phyloP scores from a whole-genome alignment of 192 early-diverging fungal genomes.

The Glomus cerebriforme region DNA sequence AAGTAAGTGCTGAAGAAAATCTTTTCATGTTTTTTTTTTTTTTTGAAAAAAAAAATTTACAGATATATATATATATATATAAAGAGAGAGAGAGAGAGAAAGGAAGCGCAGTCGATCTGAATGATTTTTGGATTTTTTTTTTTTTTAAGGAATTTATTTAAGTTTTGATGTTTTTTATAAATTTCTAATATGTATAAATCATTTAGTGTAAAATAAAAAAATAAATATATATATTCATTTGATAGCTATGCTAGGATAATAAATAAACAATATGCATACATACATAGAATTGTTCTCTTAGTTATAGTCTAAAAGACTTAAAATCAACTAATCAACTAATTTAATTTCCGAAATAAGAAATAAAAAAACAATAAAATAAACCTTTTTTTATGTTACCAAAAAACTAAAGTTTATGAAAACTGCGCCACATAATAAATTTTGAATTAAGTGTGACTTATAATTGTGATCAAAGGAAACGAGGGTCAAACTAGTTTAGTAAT shows the following conservation, averaged over 20 bases:
- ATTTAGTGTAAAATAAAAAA: too few relatives aligned
- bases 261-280: background rate
- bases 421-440: background rate
- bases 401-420: background rate
- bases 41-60: background rate
- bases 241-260: background rate
- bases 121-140: too few relatives aligned
- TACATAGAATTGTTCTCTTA: background rate
- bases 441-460: background rate
- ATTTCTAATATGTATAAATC: too few relatives aligned
- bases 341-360: background rate
- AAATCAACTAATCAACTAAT: background rate
- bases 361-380: background rate
- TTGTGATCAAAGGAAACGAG: background rate
- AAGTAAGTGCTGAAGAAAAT: background rate
- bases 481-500: background rate
- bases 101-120: too few relatives aligned
- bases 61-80: too few relatives aligned
- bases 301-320: too few relatives aligned
- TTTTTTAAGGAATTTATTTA: too few relatives aligned
- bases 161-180: too few relatives aligned
- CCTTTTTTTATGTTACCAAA: background rate
- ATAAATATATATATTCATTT: background rate
- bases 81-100: too few relatives aligned
- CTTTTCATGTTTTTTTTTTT: constrained; percentile 7